These are phyloP conservation scores for Rhodosporidiobolus sp. DNA, from an alignment of 768 basidiomycete genomes.

Conservation along the genomic window DNA sequence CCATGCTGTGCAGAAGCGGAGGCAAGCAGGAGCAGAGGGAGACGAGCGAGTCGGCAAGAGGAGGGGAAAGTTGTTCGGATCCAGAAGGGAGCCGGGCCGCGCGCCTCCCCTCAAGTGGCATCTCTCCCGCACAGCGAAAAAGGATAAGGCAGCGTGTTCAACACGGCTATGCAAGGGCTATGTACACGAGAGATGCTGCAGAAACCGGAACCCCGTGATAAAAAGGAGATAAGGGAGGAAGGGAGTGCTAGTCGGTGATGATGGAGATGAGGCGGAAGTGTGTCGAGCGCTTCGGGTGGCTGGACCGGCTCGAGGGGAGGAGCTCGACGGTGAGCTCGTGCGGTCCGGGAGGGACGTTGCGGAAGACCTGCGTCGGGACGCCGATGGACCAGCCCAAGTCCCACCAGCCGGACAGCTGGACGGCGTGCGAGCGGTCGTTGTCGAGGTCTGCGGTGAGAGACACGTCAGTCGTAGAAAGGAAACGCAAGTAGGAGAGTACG, in stretches of 20 bases:
- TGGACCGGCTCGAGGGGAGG: slow-evolving; percentile 5
- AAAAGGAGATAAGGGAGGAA: too few species aligned
- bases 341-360: slow-evolving; percentile 1
- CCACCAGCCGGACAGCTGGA: slow-evolving; percentile 30
- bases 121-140: too few species aligned
- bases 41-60: too few species aligned
- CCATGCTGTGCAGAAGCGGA: background rate
- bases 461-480: background rate
- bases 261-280: slow-evolving; percentile 30
- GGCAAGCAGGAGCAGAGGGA: too few species aligned
- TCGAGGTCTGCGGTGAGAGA: slow-evolving; percentile 17
- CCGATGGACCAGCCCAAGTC: slow-evolving; percentile 36
- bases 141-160: too few species aligned
- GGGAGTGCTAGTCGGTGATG: background rate
- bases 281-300: slow-evolving; percentile 29
- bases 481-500: background rate
- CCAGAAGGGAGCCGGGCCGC: too few species aligned
- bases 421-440: slow-evolving; percentile 7
- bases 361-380: slow-evolving; percentile 31
- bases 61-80: too few species aligned
- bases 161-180: too few species aligned
- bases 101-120: too few species aligned
- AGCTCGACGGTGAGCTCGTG: slow-evolving; percentile 34
- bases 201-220: too few species aligned
- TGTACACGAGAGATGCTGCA: too few species aligned